Evolutionary conservation across 2,329 filamentous ascomycete species (phyloP), one percentile per base, ranked within the genome.

Genomic region (Sporothrix pseudoabietina): DNA sequence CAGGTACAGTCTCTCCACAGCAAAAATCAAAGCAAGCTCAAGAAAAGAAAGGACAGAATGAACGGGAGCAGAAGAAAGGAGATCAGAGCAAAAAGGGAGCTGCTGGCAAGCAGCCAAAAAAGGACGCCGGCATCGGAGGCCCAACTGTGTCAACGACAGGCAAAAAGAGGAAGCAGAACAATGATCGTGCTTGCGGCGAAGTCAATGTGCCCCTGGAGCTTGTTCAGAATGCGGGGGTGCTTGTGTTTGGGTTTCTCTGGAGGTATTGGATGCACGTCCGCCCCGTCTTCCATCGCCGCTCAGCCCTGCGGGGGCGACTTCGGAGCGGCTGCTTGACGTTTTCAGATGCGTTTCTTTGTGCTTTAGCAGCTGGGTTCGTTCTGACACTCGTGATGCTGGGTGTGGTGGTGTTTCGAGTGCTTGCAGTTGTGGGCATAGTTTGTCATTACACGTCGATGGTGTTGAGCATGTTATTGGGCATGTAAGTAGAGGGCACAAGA

Each of bases 251-350:
- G 22, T 26, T 59, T 1, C 26, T 76, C 54, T 32, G 57, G 32
- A 75, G 68, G 39, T 85, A 83, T 77, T 83, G 79, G 81, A 73
- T 72, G 55, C 74, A 81, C 14, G 79, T 84, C 19, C 77, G 77
- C 68, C 83, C 83, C 1, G 81, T 84, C 14, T 83, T 85, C 73
- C 77, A 83, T 76, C 75, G 76, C 8, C 75, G 78, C 2, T 84
- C 83, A 39, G 77, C 79, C 44, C 78, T 82, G 71, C 82, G 82
- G 39, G 71, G 69, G 52, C 73, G 79, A 69, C 76, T 80, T 16
- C 75, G 77, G 35, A 71, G 61, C 32, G 76, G 78, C 4, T 65
- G 71, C 52, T 74, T 79, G 49, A 80, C 78, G 1, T 76, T 76
- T 71, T 69, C 76, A 1, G 81, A 82, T 74, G 74, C 73, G 4